phyloP scores from a whole-genome alignment of 192 early-diverging fungal species.

The Chytriomyces hyalinus region DNA sequence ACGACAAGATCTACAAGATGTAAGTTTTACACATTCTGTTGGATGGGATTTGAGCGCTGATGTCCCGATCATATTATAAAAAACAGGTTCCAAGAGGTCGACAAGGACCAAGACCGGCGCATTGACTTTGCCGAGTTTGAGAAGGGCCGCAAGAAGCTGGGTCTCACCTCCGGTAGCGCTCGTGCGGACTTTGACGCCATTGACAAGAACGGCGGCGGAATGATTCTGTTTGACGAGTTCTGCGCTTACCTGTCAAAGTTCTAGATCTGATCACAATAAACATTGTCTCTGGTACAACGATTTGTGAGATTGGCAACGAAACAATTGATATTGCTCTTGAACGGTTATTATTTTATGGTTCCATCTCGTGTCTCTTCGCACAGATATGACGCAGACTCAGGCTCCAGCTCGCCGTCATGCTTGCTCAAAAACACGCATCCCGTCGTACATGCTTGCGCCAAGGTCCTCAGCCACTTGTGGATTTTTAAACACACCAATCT shows the following conservation, averaged over 20 bases:
- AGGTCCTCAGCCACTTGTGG: constrained; percentile 70
- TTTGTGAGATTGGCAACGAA: too few species aligned
- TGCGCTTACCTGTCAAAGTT: constrained; percentile 26
- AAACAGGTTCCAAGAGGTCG: constrained; percentile 31
- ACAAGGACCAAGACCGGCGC: constrained; percentile 39
- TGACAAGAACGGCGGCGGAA: constrained; percentile 42
- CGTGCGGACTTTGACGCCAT: constrained; percentile 34
- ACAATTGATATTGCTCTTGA: too few species aligned
- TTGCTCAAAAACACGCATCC: constrained; percentile 54
- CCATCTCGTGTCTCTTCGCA: too few species aligned
- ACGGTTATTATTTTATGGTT: too few species aligned
- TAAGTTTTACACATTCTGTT: background rate
- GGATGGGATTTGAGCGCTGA: too few species aligned
- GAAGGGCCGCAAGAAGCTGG: constrained; percentile 32
- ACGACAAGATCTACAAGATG: constrained; percentile 39
- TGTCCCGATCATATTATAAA: too few species aligned
- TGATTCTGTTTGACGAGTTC: constrained; percentile 45
- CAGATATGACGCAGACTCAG: too few species aligned
- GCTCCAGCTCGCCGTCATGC: background rate
- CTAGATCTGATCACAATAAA: background rate
- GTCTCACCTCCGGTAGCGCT: constrained; percentile 2
- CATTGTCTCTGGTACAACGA: too few species aligned
- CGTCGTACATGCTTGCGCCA: constrained; percentile 74
- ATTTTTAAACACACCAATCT: constrained; percentile 82
- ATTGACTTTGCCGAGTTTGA: constrained; percentile 41